Evolutionary conservation across 2,329 filamentous ascomycete species (phyloP).

Genomic region (Talaromyces sp.): DNA sequence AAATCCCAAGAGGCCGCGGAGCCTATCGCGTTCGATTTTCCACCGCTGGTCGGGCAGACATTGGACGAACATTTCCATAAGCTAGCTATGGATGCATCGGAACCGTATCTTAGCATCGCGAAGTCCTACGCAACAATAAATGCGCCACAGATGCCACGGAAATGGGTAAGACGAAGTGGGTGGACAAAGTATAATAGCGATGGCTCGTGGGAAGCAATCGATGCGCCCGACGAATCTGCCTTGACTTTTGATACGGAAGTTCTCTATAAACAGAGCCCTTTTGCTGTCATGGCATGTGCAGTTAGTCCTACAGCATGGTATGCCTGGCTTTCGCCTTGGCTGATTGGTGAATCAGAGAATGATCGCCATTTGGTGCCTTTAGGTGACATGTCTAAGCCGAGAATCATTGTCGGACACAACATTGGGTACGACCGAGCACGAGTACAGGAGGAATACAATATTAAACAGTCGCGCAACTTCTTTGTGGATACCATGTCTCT

Average conservation of each 20-base stretch:
- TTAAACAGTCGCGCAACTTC: conserved; percentile 76
- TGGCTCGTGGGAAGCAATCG: conserved; percentile 67
- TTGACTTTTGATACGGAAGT: conserved; percentile 95
- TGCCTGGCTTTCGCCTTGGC: conserved; percentile 93
- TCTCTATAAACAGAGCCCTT: conserved; percentile 89
- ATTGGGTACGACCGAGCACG: conserved; percentile 91
- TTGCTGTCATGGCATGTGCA: conserved; percentile 95
- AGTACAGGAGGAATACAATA: conserved; percentile 81
- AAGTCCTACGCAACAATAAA: conserved; percentile 67
- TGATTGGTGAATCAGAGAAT: conserved; percentile 75
- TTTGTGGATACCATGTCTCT: conserved; percentile 98
- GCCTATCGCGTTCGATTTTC: conserved; percentile 83
- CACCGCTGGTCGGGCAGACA: conserved; percentile 70
- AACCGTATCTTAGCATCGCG: conserved; percentile 74
- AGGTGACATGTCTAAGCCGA: conserved; percentile 68
- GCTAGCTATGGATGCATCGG: conserved; percentile 79
- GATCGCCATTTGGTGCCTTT: conserved; percentile 81
- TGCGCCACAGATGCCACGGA: conserved; percentile 58
- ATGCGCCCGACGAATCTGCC: conserved; percentile 74
- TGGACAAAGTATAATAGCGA: conserved; percentile 91
- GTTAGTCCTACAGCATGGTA: conserved; percentile 91
- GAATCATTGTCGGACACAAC: conserved; percentile 90
- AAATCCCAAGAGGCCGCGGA: conserved; percentile 76
- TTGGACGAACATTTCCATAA: conserved; percentile 93
- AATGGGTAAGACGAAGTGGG: conserved; percentile 76